Conservation (phyloP, 495 filamentous ascomycete species). For the Hyaloscypha variabilis region DNA sequence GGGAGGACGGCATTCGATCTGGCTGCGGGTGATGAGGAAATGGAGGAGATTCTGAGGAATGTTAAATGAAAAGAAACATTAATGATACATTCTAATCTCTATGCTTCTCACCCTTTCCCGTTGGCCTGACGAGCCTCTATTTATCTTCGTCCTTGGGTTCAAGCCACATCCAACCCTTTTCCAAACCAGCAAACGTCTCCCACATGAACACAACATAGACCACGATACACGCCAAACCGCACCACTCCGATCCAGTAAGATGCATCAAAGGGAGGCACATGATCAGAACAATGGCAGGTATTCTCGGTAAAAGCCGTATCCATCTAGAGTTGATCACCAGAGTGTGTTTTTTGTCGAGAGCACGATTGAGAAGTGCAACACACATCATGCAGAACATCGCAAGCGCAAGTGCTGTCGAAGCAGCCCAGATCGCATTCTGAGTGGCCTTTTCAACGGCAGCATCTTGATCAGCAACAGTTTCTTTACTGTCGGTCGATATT, state of each 20-base stretch:
- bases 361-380: slow-evolving; percentile 30
- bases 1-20: no score
- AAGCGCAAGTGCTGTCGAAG: slow-evolving; percentile 25
- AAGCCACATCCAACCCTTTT: slow-evolving; percentile 28
- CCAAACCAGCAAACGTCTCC: slow-evolving; percentile 31
- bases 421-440: slow-evolving; percentile 30
- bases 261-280: slow-evolving; percentile 26
- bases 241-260: slow-evolving; percentile 15
- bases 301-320: slow-evolving; percentile 28
- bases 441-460: background rate
- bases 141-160: slow-evolving; percentile 17
- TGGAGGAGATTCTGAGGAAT: no score
- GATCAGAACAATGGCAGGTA: slow-evolving; percentile 24
- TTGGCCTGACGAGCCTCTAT: no score
- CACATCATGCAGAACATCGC: slow-evolving; percentile 22
- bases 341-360: slow-evolving; percentile 29
- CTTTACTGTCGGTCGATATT: slow-evolving; percentile 9
- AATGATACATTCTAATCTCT: no score
- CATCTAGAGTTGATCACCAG: slow-evolving; percentile 32
- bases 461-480: background rate
- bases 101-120: no score
- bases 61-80: no score
- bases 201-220: slow-evolving; percentile 29
- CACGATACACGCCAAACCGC: slow-evolving; percentile 16
- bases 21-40: no score